These are phyloP conservation scores for Sutorius eximius DNA, from an alignment of 1,284 basidiomycete species.

Conservation along the genomic window DNA sequence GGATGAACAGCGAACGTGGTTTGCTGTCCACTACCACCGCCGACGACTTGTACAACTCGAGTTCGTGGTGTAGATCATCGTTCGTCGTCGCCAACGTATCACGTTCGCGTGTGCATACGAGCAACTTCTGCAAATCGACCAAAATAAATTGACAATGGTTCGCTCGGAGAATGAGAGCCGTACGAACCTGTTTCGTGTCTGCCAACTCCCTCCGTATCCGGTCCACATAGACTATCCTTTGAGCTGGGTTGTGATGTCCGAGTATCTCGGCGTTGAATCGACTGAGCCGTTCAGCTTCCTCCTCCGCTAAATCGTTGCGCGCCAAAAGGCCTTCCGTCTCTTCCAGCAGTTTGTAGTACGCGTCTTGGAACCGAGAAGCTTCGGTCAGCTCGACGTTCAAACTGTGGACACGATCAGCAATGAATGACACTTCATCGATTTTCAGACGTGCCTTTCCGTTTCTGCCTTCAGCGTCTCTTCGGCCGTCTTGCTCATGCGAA, in stretches of 20 bases:
- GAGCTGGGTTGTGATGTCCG: conserved; percentile 70
- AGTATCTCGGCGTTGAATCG: conserved; percentile 77
- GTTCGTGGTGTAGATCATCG: conserved; percentile 57
- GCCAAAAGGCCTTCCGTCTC: conserved; percentile 62
- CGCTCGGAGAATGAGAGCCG: background rate
- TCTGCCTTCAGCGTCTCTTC: conserved; percentile 64
- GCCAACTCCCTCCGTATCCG: conserved; percentile 67
- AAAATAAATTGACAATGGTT: conserved; percentile 1
- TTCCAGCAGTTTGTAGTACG: conserved; percentile 60
- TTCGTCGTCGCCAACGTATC: conserved; percentile 50
- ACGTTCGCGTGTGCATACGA: conserved; percentile 52
- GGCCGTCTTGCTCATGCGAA: conserved; percentile 56
- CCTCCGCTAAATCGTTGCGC: conserved; percentile 72
- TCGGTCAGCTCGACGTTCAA: conserved; percentile 56
- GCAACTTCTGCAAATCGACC: conserved; percentile 49
- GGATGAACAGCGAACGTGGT: conserved; percentile 62
- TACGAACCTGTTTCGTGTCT: conserved; percentile 65
- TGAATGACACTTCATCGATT: background rate
- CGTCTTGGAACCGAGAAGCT: conserved; percentile 62
- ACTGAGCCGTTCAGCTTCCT: conserved; percentile 64
- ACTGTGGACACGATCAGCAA: conserved; percentile 36
- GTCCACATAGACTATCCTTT: conserved; percentile 74
- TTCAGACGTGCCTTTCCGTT: conserved; percentile 54
- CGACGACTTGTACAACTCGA: conserved; percentile 71
- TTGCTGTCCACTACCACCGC: conserved; percentile 55